Percentiles rank a stretch among this genome's conserved stretches.
Conservation (phyloP, 2,329 filamentous ascomycete species). For the Bipolaris oryzae region DNA sequence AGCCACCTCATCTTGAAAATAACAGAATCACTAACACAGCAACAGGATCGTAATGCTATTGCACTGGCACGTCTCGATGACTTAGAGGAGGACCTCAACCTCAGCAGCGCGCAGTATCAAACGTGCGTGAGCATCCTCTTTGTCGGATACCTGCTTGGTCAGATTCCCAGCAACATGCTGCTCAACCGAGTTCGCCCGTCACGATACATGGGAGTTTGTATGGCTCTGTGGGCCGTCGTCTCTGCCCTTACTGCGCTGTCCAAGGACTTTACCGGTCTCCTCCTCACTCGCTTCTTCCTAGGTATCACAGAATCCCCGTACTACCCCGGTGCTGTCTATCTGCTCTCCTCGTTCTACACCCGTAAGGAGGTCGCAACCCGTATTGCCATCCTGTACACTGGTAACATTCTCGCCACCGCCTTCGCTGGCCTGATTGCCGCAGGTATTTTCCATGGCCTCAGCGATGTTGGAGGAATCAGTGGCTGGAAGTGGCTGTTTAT, state of each 20-base stretch:
- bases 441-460: conserved; percentile 39
- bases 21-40: conserved; percentile 22
- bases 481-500: conserved; percentile 43
- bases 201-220: conserved; percentile 38
- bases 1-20: conserved; percentile 35
- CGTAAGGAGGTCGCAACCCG: conserved; percentile 53
- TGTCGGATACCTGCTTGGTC: conserved; percentile 44
- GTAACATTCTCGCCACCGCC: conserved; percentile 49
- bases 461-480: conserved; percentile 27
- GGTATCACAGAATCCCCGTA: conserved; percentile 52
- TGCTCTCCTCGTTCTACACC: conserved; percentile 48
- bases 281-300: conserved; percentile 53
- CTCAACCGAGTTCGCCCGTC: conserved; percentile 39
- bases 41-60: conserved; percentile 66
- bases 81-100: conserved; percentile 61
- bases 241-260: conserved; percentile 52
- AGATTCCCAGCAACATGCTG: conserved; percentile 49
- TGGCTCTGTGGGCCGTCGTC: conserved; percentile 53
- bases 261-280: conserved; percentile 52
- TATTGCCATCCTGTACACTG: conserved; percentile 57
- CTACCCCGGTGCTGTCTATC: conserved; percentile 46
- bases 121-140: conserved; percentile 35
- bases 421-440: conserved; percentile 54
- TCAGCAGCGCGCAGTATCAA: conserved; percentile 29
- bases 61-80: conserved; percentile 67